phyloP scores from a whole-genome alignment of 176 grass and related monocot species.

The Pontederia crassipes region DNA sequence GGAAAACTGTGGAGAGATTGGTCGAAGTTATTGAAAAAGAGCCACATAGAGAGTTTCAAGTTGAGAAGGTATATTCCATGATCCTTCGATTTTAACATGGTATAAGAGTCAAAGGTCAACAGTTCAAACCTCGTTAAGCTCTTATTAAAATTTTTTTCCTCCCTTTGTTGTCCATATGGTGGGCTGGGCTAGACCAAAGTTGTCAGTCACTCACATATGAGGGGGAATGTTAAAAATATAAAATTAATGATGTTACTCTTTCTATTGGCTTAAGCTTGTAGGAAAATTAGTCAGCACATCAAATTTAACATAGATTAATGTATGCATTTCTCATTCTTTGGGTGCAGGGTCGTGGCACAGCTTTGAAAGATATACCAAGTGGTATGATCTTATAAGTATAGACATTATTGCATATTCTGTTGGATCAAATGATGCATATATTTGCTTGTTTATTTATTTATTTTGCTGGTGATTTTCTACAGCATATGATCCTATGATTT shows the following conservation, averaged over 20 bases:
- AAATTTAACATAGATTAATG: too few relatives aligned
- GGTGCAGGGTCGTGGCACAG: slow-evolving; percentile 18
- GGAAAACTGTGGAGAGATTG: slow-evolving; percentile 23
- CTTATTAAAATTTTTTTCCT: too few relatives aligned
- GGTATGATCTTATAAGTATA: slow-evolving; percentile 5
- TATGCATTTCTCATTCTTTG: not conserved
- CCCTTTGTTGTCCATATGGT: too few relatives aligned
- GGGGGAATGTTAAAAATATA: too few relatives aligned
- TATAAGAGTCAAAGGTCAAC: too few relatives aligned
- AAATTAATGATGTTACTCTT: too few relatives aligned
- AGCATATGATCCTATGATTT: not conserved
- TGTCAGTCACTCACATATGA: too few relatives aligned
- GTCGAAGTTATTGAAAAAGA: slow-evolving; percentile 25
- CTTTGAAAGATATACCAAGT: slow-evolving; percentile 27
- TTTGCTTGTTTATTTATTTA: not conserved
- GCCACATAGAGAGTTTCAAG: slow-evolving; percentile 9
- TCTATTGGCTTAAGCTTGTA: too few relatives aligned
- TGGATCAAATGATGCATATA: not conserved
- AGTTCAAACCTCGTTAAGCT: too few relatives aligned
- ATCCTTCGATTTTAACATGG: too few relatives aligned
- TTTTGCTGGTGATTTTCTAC: not conserved
- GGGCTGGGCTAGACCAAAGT: too few relatives aligned
- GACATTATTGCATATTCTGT: not conserved
- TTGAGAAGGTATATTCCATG: slow-evolving; percentile 14
- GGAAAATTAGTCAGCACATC: too few relatives aligned